Evolutionary conservation across 805 yeast genomes (phyloP).

Genomic region (Schwanniomyces occidentalis): DNA sequence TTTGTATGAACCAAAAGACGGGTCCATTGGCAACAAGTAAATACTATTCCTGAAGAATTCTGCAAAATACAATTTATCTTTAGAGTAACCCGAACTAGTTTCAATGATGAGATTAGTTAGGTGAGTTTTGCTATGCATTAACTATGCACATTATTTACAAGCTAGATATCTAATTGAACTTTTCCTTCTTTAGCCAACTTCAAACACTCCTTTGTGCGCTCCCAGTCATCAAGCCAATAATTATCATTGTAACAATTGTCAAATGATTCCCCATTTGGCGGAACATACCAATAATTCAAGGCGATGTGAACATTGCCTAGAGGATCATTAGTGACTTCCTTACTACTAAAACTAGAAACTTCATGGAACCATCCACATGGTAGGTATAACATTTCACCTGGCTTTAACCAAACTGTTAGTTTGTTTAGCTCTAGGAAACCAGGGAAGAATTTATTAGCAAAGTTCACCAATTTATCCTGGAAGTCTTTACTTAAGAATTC

Average conservation of each 20-base stretch:
- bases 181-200: slow-evolving; percentile 8
- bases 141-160: too few relatives aligned
- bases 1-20: too few relatives aligned
- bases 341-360: slow-evolving; percentile 61
- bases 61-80: too few relatives aligned
- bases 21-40: too few relatives aligned
- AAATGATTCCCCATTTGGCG: slow-evolving; percentile 47
- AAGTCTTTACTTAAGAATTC: slow-evolving; percentile 39
- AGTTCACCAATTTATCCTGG: slow-evolving; percentile 26
- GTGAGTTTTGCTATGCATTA: too few relatives aligned
- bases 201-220: slow-evolving; percentile 37
- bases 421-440: slow-evolving; percentile 43
- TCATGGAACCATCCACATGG: slow-evolving; percentile 87
- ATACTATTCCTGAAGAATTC: too few relatives aligned
- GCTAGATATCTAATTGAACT: slow-evolving; percentile 2
- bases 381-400: slow-evolving; percentile 67
- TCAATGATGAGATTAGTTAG: too few relatives aligned
- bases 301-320: slow-evolving; percentile 51
- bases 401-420: slow-evolving; percentile 48
- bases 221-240: slow-evolving; percentile 57
- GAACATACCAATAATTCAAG: slow-evolving; percentile 73
- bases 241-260: slow-evolving; percentile 44
- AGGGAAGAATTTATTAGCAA: slow-evolving; percentile 50
- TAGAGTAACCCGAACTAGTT: too few relatives aligned
- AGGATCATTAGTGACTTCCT: slow-evolving; percentile 15